Evolutionary conservation across 768 basidiomycete genomes (phyloP).

Genomic region (Jaapia argillacea): DNA sequence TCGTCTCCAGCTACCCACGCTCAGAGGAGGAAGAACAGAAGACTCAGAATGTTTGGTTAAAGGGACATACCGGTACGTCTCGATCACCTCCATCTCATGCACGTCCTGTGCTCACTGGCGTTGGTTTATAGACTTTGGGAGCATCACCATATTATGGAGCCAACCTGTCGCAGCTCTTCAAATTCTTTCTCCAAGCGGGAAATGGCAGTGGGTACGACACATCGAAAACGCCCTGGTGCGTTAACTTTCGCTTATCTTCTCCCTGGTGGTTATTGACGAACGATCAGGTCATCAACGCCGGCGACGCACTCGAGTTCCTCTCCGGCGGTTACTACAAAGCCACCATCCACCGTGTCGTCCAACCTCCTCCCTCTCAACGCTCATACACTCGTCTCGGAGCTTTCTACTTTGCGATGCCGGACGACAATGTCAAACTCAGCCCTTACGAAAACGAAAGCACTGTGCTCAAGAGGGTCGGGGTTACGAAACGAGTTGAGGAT

Average conservation of each 20-base stretch:
- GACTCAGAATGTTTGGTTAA: slow-evolving; percentile 24
- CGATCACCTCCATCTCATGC: no score
- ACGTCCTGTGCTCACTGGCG: no score
- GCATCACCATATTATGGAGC: slow-evolving; percentile 26
- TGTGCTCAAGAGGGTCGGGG: slow-evolving; percentile 33
- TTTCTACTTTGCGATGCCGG: slow-evolving; percentile 46
- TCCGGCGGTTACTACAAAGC: slow-evolving; percentile 51
- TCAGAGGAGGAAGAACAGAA: slow-evolving; percentile 21
- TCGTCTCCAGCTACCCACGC: slow-evolving; percentile 21
- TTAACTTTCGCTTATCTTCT: neutral
- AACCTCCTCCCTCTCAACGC: slow-evolving; percentile 46
- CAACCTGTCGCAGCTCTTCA: slow-evolving; percentile 28
- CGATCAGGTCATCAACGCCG: slow-evolving; percentile 46
- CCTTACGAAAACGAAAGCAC: slow-evolving; percentile 35
- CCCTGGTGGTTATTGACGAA: no score
- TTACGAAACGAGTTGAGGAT: slow-evolving; percentile 26
- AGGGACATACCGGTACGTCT: slow-evolving; percentile 28
- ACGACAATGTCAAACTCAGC: slow-evolving; percentile 37
- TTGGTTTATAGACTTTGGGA: slow-evolving; percentile 21
- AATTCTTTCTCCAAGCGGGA: slow-evolving; percentile 22
- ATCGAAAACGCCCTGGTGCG: slow-evolving; percentile 19
- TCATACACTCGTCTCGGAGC: slow-evolving; percentile 39
- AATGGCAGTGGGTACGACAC: slow-evolving; percentile 27
- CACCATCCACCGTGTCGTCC: slow-evolving; percentile 52
- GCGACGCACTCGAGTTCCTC: slow-evolving; percentile 50